Conservation (phyloP, 306 rosid species). For the Glycine latifolia region DNA sequence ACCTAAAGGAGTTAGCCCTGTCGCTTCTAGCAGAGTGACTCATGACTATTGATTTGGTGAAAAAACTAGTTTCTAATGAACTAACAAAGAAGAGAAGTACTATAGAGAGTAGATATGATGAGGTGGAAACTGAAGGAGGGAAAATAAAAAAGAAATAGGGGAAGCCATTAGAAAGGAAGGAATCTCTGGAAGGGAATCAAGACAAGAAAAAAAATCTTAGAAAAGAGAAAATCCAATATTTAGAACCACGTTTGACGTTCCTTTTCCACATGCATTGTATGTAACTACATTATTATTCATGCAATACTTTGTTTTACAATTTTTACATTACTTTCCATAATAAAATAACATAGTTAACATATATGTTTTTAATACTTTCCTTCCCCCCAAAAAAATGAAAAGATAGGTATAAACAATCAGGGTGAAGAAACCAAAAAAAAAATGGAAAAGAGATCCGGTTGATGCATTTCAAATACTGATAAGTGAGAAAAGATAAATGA, state of each 20-base stretch:
- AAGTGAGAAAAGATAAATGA: too few relatives aligned
- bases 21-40: not conserved
- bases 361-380: not conserved
- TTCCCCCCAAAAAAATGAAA: not conserved
- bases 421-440: too few relatives aligned
- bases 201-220: not conserved
- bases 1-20: not conserved
- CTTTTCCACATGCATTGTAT: not conserved
- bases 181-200: too few relatives aligned
- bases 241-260: not conserved
- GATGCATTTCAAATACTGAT: too few relatives aligned
- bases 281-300: not conserved
- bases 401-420: not conserved
- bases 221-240: not conserved
- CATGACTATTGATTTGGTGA: not conserved
- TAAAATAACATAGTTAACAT: not conserved
- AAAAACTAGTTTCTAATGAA: not conserved
- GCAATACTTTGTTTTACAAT: not conserved
- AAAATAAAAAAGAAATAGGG: not conserved
- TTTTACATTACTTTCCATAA: not conserved
- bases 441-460: too few relatives aligned
- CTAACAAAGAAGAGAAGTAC: not conserved
- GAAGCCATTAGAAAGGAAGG: not conserved
- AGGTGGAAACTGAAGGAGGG: not conserved
- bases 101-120: not conserved